These are phyloP conservation scores for Intubia oerlemansii DNA, from an alignment of 2,329 filamentous ascomycete species.

Conservation along the genomic window DNA sequence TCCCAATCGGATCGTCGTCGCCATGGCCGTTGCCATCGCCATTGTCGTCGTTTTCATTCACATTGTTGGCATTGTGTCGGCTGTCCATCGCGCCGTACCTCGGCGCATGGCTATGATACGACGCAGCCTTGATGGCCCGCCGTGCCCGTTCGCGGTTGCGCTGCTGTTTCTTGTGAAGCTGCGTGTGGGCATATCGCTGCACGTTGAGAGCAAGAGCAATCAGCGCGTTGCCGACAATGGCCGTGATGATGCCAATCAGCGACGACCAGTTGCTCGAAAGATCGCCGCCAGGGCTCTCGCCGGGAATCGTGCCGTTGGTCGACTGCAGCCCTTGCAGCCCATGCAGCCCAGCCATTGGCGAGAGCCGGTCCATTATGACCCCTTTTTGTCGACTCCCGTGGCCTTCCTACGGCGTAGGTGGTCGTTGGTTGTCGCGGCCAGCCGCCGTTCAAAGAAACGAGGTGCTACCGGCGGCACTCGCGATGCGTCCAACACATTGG, in stretches of 20 bases:
- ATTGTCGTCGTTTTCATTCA: too few relatives aligned
- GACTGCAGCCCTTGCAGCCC: too few relatives aligned
- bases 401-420: too few relatives aligned
- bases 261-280: conserved; percentile 59
- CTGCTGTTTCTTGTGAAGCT: conserved; percentile 50
- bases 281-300: conserved; percentile 20
- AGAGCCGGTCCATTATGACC: too few relatives aligned
- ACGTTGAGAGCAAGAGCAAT: conserved; percentile 94
- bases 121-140: conserved; percentile 26
- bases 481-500: too few relatives aligned
- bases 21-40: too few relatives aligned
- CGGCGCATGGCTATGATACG: background rate
- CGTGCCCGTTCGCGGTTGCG: conserved; percentile 32
- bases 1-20: conserved; percentile 2
- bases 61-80: conserved; percentile 3
- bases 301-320: conserved; percentile 8
- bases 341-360: too few relatives aligned
- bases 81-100: conserved; percentile 1
- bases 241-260: conserved; percentile 82
- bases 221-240: conserved; percentile 78
- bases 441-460: too few relatives aligned
- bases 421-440: too few relatives aligned
- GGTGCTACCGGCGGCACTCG: too few relatives aligned
- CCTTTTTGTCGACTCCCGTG: too few relatives aligned
- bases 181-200: conserved; percentile 84